Evolutionary conservation across 352 stramenopile species (phyloP).

Genomic region (Phytophthora ohioensis): DNA sequence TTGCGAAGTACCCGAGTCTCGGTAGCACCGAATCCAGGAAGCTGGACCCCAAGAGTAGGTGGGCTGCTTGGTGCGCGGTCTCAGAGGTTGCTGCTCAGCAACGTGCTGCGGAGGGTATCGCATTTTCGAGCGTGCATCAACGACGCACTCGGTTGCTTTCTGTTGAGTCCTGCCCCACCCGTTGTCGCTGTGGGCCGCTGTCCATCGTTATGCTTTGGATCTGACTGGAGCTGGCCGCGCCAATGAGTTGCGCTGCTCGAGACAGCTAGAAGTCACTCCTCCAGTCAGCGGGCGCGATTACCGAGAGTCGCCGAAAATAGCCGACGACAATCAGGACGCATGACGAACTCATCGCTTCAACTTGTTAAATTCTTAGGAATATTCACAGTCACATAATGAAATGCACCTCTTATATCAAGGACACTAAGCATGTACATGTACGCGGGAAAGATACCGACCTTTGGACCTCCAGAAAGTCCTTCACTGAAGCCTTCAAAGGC

Average conservation of each 20-base stretch:
- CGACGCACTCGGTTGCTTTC: not conserved
- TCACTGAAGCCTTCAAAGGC: too few relatives aligned
- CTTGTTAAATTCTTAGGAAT: not conserved
- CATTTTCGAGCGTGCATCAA: not conserved
- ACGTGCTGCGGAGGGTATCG: slow-evolving; percentile 3
- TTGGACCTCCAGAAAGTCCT: not conserved
- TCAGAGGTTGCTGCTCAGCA: slow-evolving; percentile 10
- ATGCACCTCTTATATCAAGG: too few relatives aligned
- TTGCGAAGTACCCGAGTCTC: not conserved
- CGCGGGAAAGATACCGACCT: not conserved
- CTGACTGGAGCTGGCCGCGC: not conserved
- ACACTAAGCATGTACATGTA: not conserved
- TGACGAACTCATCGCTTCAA: not conserved
- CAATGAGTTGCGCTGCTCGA: not conserved
- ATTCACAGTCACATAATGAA: too few relatives aligned
- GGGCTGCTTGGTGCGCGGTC: slow-evolving; percentile 10
- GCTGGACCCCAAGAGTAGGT: slow-evolving; percentile 3
- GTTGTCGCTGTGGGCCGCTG: too few relatives aligned
- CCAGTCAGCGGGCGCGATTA: slow-evolving; percentile 4
- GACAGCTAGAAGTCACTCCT: slow-evolving; percentile 4
- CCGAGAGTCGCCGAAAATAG: not conserved
- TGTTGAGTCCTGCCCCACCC: slow-evolving; percentile 7
- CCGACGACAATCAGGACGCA: too few relatives aligned
- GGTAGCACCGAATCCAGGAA: not conserved
- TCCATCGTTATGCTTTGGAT: too few relatives aligned